phyloP scores from a whole-genome alignment of 1,284 basidiomycete species.

The Trametes sp. region DNA sequence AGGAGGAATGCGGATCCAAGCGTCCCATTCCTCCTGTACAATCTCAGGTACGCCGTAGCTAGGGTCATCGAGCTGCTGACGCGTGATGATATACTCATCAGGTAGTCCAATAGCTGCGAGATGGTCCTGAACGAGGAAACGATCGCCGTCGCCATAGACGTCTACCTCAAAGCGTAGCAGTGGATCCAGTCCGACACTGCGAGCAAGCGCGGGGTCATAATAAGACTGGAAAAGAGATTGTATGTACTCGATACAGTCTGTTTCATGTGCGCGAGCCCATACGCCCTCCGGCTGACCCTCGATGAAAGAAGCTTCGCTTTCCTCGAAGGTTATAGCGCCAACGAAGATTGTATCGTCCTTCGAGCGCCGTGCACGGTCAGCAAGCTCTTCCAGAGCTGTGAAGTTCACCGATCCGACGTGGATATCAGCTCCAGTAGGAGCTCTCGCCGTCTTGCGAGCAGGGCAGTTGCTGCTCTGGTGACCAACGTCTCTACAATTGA shows the following conservation, averaged over 20 bases:
- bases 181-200: not conserved
- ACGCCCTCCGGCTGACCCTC: not conserved
- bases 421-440: not conserved
- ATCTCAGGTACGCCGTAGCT: not conserved
- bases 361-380: not conserved
- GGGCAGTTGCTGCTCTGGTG: conserved; percentile 12
- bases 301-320: not conserved
- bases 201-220: not conserved
- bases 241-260: not conserved
- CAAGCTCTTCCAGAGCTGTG: not conserved
- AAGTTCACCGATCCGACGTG: conserved; percentile 2
- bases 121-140: conserved; percentile 17
- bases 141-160: conserved; percentile 5
- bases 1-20: not conserved
- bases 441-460: conserved; percentile 16
- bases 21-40: not conserved
- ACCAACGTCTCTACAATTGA: conserved; percentile 11
- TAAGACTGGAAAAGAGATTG: not conserved
- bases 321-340: not conserved
- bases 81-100: not conserved
- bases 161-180: not conserved
- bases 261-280: not conserved
- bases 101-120: conserved; percentile 30
- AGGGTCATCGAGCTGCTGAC: conserved; percentile 1
- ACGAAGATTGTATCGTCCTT: not conserved